Percentiles rank a stretch among this genome's conserved stretches.
Evolutionary conservation across 116 monocot species (phyloP).

Genomic region (Papilionanthe hybrid): DNA sequence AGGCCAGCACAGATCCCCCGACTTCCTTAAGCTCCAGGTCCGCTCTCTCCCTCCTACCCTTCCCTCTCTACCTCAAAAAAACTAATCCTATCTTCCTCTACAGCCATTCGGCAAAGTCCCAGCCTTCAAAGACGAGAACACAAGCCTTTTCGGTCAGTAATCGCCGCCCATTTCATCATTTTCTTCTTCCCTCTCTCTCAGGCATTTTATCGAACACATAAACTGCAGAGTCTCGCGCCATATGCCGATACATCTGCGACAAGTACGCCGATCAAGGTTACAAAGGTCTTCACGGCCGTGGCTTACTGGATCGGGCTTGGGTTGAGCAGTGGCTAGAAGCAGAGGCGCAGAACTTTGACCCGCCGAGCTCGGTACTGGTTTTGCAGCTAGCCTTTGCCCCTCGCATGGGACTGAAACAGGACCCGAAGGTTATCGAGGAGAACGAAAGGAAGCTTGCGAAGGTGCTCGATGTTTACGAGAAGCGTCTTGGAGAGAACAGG

Average conservation of each 20-base stretch:
- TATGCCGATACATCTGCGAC: conserved; percentile 51
- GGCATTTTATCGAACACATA: not conserved
- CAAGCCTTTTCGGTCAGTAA: conserved; percentile 28
- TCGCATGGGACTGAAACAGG: conserved; percentile 11
- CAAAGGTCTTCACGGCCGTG: conserved; percentile 18
- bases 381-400: conserved; percentile 22
- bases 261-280: conserved; percentile 37
- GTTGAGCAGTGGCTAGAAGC: conserved; percentile 37
- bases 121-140: conserved; percentile 21
- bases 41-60: not conserved
- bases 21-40: conserved; percentile 35
- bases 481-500: conserved; percentile 17
- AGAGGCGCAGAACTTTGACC: conserved; percentile 26
- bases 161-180: not conserved
- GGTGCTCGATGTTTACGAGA: conserved; percentile 31
- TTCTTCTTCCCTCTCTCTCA: not conserved
- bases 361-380: conserved; percentile 12
- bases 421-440: conserved; percentile 6
- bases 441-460: conserved; percentile 15
- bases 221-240: conserved; percentile 50
- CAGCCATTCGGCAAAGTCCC: conserved; percentile 42
- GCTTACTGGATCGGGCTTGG: conserved; percentile 6
- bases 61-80: not conserved
- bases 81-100: not conserved
- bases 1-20: conserved; percentile 30